phyloP scores from a whole-genome alignment of 345 rosid species.

The Balakata baccata region DNA sequence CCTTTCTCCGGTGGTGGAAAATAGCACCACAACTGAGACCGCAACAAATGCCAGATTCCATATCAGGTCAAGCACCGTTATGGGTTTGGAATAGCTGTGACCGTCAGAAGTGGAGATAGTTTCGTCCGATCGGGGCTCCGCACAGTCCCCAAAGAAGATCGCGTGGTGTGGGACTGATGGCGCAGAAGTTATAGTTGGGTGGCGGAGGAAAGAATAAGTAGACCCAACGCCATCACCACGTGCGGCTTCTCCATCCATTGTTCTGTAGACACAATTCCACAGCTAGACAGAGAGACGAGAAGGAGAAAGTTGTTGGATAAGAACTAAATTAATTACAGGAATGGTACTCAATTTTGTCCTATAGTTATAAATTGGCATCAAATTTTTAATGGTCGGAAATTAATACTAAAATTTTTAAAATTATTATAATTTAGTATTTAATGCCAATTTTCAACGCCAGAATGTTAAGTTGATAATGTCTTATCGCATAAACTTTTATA shows the following conservation, averaged over 20 bases:
- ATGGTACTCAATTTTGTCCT: no score
- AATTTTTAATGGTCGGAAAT: no score
- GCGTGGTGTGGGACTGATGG: not conserved
- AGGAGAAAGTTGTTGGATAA: not conserved
- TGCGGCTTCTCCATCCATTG: not conserved
- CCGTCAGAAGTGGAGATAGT: not conserved
- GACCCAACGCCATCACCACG: not conserved
- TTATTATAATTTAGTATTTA: no score
- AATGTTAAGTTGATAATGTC: no score
- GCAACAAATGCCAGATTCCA: conserved; percentile 4
- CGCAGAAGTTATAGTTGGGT: not conserved
- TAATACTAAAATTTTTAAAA: no score
- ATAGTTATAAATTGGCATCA: no score
- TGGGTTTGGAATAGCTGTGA: not conserved
- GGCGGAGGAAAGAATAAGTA: not conserved
- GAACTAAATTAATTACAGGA: no score
- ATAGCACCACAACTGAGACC: not conserved
- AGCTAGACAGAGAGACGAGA: not conserved
- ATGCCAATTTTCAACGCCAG: no score
- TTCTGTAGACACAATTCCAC: not conserved
- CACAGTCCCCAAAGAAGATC: conserved; percentile 3
- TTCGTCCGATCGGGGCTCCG: conserved; percentile 4
- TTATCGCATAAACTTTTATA: no score
- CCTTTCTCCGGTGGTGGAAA: not conserved
- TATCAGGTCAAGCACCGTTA: conserved; percentile 5